phyloP scores from a whole-genome alignment of 441 rosid species.

The Codiaeum variegatum region DNA sequence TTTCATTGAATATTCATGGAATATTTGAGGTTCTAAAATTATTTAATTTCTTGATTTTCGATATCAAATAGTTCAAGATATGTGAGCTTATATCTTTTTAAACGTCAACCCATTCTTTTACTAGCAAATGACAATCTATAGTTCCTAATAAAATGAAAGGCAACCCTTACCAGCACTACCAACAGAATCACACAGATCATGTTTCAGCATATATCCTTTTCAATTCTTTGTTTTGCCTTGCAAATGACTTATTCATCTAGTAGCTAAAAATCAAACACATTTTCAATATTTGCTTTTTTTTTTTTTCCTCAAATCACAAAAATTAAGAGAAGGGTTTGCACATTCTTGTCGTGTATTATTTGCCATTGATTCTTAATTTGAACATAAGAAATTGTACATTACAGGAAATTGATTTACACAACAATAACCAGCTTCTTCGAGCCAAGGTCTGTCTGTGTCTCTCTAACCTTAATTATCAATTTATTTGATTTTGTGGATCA shows the following conservation, averaged over 20 bases:
- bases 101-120: no score
- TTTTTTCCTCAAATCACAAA: neutral
- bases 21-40: neutral
- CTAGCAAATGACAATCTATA: no score
- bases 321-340: neutral
- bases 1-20: neutral
- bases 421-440: constrained; percentile 69
- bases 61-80: no score
- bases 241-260: neutral
- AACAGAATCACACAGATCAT: no score
- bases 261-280: neutral
- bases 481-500: neutral
- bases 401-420: constrained; percentile 75
- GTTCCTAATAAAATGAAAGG: no score
- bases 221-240: neutral
- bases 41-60: neutral
- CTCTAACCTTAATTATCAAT: neutral
- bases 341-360: neutral
- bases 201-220: no score
- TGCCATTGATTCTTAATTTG: neutral
- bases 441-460: constrained; percentile 41
- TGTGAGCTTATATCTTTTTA: no score
- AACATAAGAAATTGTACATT: neutral
- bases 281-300: neutral
- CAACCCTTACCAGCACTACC: no score